Conservation (phyloP, 345 rosid species). For the Euphorbia peplus region DNA sequence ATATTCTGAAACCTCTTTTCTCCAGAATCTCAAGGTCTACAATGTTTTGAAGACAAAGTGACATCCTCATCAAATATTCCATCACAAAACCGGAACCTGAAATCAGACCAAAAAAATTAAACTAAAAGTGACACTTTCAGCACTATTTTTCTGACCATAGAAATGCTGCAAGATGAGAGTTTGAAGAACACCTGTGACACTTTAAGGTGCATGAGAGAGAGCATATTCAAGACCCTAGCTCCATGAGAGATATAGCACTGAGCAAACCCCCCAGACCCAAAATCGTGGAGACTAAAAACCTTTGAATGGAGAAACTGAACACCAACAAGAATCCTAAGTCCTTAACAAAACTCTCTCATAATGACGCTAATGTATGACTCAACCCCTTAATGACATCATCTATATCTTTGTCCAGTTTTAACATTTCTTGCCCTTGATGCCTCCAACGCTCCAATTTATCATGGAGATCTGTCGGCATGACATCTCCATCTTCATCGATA, state of each 20-base stretch:
- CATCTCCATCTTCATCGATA: slow-evolving; percentile 32
- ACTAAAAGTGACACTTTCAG: not conserved
- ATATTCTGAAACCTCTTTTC: not conserved
- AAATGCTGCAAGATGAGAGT: not conserved
- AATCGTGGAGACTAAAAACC: not conserved
- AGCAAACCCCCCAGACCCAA: not conserved
- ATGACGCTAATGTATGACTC: slow-evolving; percentile 24
- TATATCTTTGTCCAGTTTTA: slow-evolving; percentile 35
- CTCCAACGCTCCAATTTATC: slow-evolving; percentile 56
- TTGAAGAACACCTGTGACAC: not conserved
- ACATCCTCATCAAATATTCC: not conserved
- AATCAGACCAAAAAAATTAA: not conserved
- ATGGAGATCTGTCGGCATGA: slow-evolving; percentile 43
- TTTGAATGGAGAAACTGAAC: not conserved
- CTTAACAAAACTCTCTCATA: slow-evolving; percentile 1
- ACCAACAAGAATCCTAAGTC: not conserved
- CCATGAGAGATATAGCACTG: not conserved
- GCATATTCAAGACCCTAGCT: not conserved
- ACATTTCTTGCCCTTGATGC: slow-evolving; percentile 42
- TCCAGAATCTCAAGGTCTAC: not conserved
- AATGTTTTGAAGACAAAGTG: not conserved
- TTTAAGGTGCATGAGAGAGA: not conserved
- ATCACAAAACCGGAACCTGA: not conserved
- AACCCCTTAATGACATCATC: slow-evolving; percentile 37
- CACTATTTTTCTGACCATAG: not conserved